Evolutionary conservation across 2,329 filamentous ascomycete genomes (phyloP).

Genomic region (Microdochium paspali): DNA sequence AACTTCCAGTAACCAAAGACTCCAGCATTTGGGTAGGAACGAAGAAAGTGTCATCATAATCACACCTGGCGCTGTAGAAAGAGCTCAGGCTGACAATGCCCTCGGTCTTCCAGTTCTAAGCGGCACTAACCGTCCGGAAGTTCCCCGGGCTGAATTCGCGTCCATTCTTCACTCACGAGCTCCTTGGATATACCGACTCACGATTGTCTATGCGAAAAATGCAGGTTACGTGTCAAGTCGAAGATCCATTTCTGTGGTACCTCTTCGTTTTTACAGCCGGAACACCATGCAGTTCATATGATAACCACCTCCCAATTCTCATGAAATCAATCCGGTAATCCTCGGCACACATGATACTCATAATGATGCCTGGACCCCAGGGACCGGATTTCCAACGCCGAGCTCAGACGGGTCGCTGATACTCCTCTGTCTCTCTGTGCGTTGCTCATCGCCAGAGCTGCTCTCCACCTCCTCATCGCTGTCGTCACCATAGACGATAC

Average conservation of each 20-base stretch:
- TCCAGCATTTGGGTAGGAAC: no score
- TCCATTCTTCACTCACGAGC: no score
- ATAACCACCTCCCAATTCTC: neutral
- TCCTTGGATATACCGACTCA: no score
- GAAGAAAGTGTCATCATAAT: no score
- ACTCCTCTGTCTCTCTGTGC: constrained; percentile 49
- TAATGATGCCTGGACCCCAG: neutral
- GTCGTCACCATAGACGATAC: constrained; percentile 68
- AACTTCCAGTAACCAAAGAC: no score
- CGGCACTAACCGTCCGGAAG: neutral
- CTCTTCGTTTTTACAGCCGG: neutral
- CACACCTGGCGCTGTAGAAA: no score
- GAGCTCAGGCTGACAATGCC: no score
- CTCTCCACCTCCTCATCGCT: constrained; percentile 27
- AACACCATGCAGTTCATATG: neutral
- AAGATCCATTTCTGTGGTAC: neutral
- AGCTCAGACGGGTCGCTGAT: constrained; percentile 28
- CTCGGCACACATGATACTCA: neutral
- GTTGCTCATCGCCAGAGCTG: constrained; percentile 39
- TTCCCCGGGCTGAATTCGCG: no score
- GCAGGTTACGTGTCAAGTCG: neutral
- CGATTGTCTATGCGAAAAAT: neutral
- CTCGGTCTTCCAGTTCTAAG: neutral
- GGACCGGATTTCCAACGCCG: neutral
- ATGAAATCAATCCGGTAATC: neutral